Evolutionary conservation across 768 basidiomycete species (phyloP), one percentile per base, ranked within the genome.

Genomic region (Lanmaoa rubissima): DNA sequence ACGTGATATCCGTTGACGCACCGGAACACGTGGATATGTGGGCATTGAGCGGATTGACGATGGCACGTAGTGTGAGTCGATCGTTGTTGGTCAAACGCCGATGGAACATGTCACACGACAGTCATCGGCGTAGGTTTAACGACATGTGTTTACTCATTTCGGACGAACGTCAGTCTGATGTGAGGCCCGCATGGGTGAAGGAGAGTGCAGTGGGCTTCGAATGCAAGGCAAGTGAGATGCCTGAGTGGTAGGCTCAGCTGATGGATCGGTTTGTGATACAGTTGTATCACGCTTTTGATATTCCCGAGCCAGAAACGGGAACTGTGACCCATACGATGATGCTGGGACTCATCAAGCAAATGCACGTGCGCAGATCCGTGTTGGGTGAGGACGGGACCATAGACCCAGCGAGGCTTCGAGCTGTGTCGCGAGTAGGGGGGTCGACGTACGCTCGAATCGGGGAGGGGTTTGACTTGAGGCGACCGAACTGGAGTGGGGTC

Each of bases 181-280:
- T 85, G 26, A 78, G 76, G 61, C 82, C 82, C 14, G 69, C 81
- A 17, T 73, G 80, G 58, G 83, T 85, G 19, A 73, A 72, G 60
- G 83, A 86, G 67, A 84, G 84, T 65, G 78, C 81, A 14, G 75
- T 85, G 34, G 77, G 78, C 52, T 72, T 87, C 61, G 86, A 86
- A 73, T 86, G 86, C 73, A 77, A 81, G 75, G 83, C 82, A 65
- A 40, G 75, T 40, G 73, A 77, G 64, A 65, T 42, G 44, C 31
- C 17, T 16, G 16, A 39, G 39, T 55, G 53, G 38, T 40, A 14
- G 12, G 24, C 9, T 31, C 16, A 36, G 49, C 42, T 59, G 43
- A 65, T 71, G 55, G 16, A 48, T 51, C 58, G 75, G 53, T 51
- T 46, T 44, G 39, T 50, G 58, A 62, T 50, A 54, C 54, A 84